These are phyloP conservation scores for Edaphochlamys debaryana DNA, from an alignment of 139 green algal species.

Conservation along the genomic window DNA sequence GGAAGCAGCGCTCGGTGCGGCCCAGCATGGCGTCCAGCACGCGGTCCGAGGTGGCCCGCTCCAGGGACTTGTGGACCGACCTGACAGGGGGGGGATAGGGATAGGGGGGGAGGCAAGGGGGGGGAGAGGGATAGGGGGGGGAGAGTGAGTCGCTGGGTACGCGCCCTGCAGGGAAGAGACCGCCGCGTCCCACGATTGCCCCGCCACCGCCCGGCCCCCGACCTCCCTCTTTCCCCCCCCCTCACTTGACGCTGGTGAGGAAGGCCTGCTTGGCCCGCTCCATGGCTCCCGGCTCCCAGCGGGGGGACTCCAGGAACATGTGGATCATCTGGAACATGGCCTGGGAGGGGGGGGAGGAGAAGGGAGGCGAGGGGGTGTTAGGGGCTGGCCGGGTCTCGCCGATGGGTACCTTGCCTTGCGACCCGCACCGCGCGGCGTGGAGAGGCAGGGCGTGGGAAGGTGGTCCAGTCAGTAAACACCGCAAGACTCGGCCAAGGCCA, in stretches of 20 bases:
- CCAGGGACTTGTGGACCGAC: conserved; percentile 86
- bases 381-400: too few relatives aligned
- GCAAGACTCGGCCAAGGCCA: too few relatives aligned
- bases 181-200: too few relatives aligned
- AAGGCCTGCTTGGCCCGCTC: conserved; percentile 80
- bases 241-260: conserved; percentile 45
- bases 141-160: too few relatives aligned
- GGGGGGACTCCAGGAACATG: conserved; percentile 70
- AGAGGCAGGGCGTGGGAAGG: neutral
- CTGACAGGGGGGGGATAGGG: conserved; percentile 36
- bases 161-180: too few relatives aligned
- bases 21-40: conserved; percentile 90
- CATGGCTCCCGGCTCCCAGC: conserved; percentile 75
- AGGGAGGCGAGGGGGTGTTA: too few relatives aligned
- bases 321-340: conserved; percentile 78
- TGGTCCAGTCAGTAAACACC: too few relatives aligned
- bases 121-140: too few relatives aligned
- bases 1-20: conserved; percentile 79
- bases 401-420: too few relatives aligned
- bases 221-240: too few relatives aligned
- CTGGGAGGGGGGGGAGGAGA: neutral
- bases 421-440: too few relatives aligned
- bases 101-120: neutral
- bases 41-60: conserved; percentile 84
- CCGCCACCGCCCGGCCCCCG: too few relatives aligned